phyloP scores from a whole-genome alignment of 73 alveolate genomes.

The Uronychia setigera region DNA sequence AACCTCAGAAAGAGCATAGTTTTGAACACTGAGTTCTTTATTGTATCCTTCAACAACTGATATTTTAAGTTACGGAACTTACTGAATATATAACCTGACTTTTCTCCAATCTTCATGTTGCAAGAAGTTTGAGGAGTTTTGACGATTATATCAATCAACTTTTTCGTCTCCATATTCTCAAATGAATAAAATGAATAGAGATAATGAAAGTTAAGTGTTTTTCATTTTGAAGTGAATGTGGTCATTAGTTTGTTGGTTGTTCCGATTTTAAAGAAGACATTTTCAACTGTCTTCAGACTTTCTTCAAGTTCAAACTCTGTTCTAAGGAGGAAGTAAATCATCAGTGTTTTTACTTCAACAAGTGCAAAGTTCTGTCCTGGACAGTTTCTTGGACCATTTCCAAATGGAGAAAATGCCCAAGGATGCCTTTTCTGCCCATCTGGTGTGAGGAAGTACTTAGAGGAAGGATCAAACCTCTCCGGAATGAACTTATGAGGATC shows the following conservation, averaged over 20 bases:
- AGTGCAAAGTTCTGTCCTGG: no score
- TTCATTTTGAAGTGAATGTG: no score
- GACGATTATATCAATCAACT: background rate
- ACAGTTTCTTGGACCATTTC: constrained; percentile 24
- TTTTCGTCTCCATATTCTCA: background rate
- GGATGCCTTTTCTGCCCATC: constrained; percentile 27
- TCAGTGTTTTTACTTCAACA: no score
- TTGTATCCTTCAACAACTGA: background rate
- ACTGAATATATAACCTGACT: background rate
- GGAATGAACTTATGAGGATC: no score
- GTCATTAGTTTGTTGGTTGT: no score
- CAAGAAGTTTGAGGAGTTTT: background rate
- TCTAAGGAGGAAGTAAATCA: no score
- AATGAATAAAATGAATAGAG: no score
- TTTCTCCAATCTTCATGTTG: background rate
- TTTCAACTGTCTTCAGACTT: no score
- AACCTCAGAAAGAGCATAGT: background rate
- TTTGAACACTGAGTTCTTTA: background rate
- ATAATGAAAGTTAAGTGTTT: no score
- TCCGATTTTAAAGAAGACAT: no score
- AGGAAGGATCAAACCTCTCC: constrained; percentile 38
- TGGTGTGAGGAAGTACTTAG: constrained; percentile 33
- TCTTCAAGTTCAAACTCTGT: no score
- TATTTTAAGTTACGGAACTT: background rate
- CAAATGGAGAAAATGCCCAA: constrained; percentile 22